phyloP scores from a whole-genome alignment of 2,329 filamentous ascomycete genomes.

The Talaromyces albobiverticillius region DNA sequence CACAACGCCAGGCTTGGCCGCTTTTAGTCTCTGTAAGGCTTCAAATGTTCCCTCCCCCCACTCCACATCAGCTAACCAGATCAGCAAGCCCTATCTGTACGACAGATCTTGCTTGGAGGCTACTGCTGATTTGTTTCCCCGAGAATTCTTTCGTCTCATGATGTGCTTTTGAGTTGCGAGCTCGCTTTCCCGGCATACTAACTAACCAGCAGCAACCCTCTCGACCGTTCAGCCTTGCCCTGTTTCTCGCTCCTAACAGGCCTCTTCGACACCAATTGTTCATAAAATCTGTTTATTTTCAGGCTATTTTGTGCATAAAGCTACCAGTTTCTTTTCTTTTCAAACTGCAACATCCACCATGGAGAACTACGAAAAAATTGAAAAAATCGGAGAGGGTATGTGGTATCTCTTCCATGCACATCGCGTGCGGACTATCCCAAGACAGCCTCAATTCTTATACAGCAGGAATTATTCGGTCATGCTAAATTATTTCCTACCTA shows the following conservation, averaged over 20 bases:
- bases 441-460: background rate
- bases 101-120: too few species aligned
- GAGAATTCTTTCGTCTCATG: slow-evolving; percentile 30
- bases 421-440: background rate
- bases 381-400: slow-evolving; percentile 93
- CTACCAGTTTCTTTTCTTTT: background rate
- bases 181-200: background rate
- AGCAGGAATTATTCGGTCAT: background rate
- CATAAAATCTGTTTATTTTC: too few species aligned
- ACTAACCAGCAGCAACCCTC: slow-evolving; percentile 7
- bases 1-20: slow-evolving; percentile 17
- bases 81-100: slow-evolving; percentile 37
- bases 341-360: slow-evolving; percentile 49
- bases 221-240: background rate
- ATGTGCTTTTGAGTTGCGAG: slow-evolving; percentile 4
- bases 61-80: slow-evolving; percentile 31
- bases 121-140: background rate
- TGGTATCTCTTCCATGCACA: slow-evolving; percentile 12
- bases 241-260: background rate
- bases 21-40: slow-evolving; percentile 41
- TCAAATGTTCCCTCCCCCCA: slow-evolving; percentile 26
- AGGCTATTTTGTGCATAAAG: background rate
- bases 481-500: slow-evolving; percentile 34
- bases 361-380: slow-evolving; percentile 96
- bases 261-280: background rate